A percentile compares a stretch with the other conserved stretches of the same genome.
Evolutionary conservation across 768 basidiomycete species (phyloP).

Genomic region (Heimioporus sp.): DNA sequence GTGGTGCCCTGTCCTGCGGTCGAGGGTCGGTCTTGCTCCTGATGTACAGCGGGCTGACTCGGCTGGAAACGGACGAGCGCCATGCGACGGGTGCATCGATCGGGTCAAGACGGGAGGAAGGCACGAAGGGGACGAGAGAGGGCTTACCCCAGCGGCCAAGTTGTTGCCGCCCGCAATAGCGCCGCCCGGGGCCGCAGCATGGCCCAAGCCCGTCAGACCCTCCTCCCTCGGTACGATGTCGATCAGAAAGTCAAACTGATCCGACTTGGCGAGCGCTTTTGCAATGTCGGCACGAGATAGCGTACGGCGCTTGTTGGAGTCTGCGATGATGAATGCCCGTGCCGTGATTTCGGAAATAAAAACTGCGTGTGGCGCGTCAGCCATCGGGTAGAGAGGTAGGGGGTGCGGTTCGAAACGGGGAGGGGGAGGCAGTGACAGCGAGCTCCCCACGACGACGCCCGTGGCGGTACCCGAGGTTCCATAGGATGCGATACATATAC

Average conservation of each 20-base stretch:
- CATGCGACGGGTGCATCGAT: not conserved
- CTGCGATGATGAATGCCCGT: constrained; percentile 92
- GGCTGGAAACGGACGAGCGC: constrained; percentile 11
- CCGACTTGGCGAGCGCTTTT: constrained; percentile 86
- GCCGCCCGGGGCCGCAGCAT: not conserved
- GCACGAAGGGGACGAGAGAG: not conserved
- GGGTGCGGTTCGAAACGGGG: no score
- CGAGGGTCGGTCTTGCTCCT: constrained; percentile 23
- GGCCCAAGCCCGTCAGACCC: constrained; percentile 24
- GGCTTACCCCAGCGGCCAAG: constrained; percentile 25
- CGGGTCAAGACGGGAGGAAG: not conserved
- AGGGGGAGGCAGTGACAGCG: no score
- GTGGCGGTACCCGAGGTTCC: no score
- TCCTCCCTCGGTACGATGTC: constrained; percentile 94
- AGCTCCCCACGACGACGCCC: no score
- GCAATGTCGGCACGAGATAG: constrained; percentile 92
- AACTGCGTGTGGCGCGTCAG: constrained; percentile 37
- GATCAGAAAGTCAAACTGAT: constrained; percentile 97
- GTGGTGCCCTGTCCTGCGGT: constrained; percentile 15
- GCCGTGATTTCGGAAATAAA: constrained; percentile 98
- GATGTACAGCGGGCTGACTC: constrained; percentile 21
- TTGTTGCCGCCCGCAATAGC: constrained; percentile 11
- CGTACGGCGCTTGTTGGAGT: constrained; percentile 95
- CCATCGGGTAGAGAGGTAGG: not conserved
- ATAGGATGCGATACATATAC: no score